These are phyloP conservation scores for Solanum corneliomulleri DNA, from an alignment of 257 asterid genomes.

Conservation along the genomic window DNA sequence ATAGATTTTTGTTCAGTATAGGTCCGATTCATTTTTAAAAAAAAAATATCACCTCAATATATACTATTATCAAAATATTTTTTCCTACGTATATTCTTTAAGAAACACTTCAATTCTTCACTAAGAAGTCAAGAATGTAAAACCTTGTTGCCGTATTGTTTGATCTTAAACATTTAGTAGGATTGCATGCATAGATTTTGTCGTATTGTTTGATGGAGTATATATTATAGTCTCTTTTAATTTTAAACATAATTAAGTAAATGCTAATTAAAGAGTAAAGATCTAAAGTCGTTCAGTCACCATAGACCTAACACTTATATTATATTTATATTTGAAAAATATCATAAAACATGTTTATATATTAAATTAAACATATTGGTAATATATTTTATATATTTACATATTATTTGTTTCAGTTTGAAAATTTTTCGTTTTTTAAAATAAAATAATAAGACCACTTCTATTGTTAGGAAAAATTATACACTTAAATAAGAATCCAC, in stretches of 20 bases:
- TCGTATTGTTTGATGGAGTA: not conserved
- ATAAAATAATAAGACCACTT: not conserved
- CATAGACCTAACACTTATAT: not conserved
- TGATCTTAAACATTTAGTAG: not conserved
- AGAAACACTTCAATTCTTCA: not conserved
- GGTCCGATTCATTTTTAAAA: not conserved
- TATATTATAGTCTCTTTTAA: too few relatives aligned
- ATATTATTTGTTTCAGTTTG: too few relatives aligned
- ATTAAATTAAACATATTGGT: not conserved
- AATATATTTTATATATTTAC: too few relatives aligned
- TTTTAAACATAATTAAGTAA: too few relatives aligned
- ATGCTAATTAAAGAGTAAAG: too few relatives aligned
- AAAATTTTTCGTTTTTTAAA: too few relatives aligned
- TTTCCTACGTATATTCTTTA: too few relatives aligned
- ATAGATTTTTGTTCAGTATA: too few relatives aligned
- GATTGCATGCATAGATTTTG: not conserved
- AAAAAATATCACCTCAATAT: not conserved
- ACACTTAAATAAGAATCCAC: too few relatives aligned
- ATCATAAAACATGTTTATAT: too few relatives aligned
- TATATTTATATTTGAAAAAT: too few relatives aligned
- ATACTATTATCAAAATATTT: not conserved
- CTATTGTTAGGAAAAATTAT: not conserved
- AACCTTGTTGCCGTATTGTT: not conserved
- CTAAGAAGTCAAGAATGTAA: not conserved
- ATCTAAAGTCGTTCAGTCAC: too few relatives aligned